These are phyloP conservation scores for Melanomma pulvis-pyrius DNA, from an alignment of 495 filamentous ascomycete genomes.

Conservation along the genomic window DNA sequence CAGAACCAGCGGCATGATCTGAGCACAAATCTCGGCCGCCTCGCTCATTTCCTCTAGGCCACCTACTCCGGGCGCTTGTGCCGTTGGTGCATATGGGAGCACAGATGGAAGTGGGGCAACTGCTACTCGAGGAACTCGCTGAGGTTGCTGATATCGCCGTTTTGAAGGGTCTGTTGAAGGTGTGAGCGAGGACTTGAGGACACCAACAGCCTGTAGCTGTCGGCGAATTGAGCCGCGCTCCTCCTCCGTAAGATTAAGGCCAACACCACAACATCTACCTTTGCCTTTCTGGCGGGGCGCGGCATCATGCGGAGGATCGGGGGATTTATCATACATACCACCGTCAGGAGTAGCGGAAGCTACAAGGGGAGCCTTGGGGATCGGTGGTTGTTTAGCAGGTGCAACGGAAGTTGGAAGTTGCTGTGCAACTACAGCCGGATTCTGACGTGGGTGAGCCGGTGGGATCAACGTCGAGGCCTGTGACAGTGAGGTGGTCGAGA, in stretches of 20 bases:
- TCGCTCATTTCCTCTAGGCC: constrained; percentile 12
- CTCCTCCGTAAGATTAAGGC: no score
- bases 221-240: no score
- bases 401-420: not conserved
- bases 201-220: no score
- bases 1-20: constrained; percentile 20
- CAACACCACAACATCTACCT: no score
- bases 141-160: not conserved
- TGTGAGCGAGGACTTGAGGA: not conserved
- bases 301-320: no score
- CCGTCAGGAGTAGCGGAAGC: no score
- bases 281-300: no score
- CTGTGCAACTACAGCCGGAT: not conserved
- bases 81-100: not conserved
- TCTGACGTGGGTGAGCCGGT: no score
- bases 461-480: not conserved
- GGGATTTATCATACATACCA: not conserved
- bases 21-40: not conserved
- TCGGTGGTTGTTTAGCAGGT: no score
- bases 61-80: not conserved
- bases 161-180: not conserved
- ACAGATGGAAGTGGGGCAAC: not conserved
- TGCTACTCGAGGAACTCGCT: not conserved
- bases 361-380: no score
- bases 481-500: not conserved